These are phyloP conservation scores for Kuraishia capsulata DNA, from an alignment of 805 yeast genomes.

Conservation along the genomic window DNA sequence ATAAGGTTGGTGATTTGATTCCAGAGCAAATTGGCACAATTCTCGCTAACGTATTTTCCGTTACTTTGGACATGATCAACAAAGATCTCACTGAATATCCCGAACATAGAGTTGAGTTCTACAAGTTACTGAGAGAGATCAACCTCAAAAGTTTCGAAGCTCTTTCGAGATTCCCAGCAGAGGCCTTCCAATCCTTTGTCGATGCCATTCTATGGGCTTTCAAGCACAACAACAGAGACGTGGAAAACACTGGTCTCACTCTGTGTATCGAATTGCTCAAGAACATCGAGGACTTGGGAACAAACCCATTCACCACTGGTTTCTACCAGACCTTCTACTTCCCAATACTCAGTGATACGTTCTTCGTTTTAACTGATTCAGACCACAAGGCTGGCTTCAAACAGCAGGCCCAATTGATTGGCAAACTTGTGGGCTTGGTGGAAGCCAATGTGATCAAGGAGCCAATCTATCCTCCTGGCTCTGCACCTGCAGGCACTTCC, in stretches of 20 bases:
- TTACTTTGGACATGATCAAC: slow-evolving; percentile 91
- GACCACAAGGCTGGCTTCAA: slow-evolving; percentile 97
- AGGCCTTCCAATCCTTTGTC: slow-evolving; percentile 82
- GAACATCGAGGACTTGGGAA: slow-evolving; percentile 74
- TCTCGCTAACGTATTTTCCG: slow-evolving; percentile 85
- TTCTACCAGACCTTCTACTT: slow-evolving; percentile 86
- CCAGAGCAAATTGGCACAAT: slow-evolving; percentile 85
- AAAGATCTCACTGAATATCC: slow-evolving; percentile 95
- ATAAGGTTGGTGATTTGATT: slow-evolving; percentile 78
- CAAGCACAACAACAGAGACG: slow-evolving; percentile 95
- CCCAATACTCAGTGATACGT: slow-evolving; percentile 85
- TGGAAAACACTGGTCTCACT: slow-evolving; percentile 84
- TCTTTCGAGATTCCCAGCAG: slow-evolving; percentile 79
- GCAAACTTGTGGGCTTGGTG: slow-evolving; percentile 76
- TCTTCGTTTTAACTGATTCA: slow-evolving; percentile 88
- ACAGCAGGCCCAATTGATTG: slow-evolving; percentile 75
- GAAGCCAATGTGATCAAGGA: slow-evolving; percentile 64
- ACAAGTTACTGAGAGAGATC: slow-evolving; percentile 80
- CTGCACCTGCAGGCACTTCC: slow-evolving; percentile 79
- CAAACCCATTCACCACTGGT: slow-evolving; percentile 65
- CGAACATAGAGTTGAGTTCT: slow-evolving; percentile 95
- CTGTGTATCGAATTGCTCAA: slow-evolving; percentile 75
- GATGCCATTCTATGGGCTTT: slow-evolving; percentile 98
- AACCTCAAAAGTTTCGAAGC: slow-evolving; percentile 81
- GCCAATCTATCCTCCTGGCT: slow-evolving; percentile 73